These are phyloP conservation scores for Protea cynaroides DNA, from an alignment of 164 flowering plant species.

Conservation along the genomic window DNA sequence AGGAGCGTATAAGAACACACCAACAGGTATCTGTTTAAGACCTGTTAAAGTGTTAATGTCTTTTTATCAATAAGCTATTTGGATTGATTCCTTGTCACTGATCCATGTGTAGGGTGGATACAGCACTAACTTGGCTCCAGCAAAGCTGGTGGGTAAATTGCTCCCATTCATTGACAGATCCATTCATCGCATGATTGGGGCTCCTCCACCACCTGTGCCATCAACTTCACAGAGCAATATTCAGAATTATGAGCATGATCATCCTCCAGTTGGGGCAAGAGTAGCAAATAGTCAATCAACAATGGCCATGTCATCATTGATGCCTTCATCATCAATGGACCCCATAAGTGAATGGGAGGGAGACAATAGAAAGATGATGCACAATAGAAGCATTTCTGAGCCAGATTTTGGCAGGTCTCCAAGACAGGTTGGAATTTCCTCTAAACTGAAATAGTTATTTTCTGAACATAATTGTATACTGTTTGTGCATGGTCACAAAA, in stretches of 20 bases:
- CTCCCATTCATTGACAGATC: slow-evolving; percentile 82
- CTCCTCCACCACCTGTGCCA: slow-evolving; percentile 72
- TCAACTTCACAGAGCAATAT: slow-evolving; percentile 31
- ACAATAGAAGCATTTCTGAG: slow-evolving; percentile 88
- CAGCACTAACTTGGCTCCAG: slow-evolving; percentile 70
- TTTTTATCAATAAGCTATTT: background rate
- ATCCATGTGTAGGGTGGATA: slow-evolving; percentile 71
- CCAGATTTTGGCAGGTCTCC: slow-evolving; percentile 84
- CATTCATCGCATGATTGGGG: slow-evolving; percentile 88
- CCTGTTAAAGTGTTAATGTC: background rate
- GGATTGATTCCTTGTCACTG: slow-evolving; percentile 7
- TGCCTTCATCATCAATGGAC: slow-evolving; percentile 83
- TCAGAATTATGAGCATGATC: slow-evolving; percentile 39
- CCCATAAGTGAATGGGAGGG: slow-evolving; percentile 63
- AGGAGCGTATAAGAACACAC: slow-evolving; percentile 77
- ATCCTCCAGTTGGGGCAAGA: slow-evolving; percentile 36
- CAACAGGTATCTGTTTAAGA: slow-evolving; percentile 62
- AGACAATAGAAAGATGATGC: slow-evolving; percentile 38
- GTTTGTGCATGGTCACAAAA: background rate
- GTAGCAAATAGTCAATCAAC: slow-evolving; percentile 72
- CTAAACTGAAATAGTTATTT: background rate
- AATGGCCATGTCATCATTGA: slow-evolving; percentile 67
- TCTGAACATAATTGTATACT: background rate
- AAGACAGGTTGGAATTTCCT: slow-evolving; percentile 43
- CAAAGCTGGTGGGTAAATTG: slow-evolving; percentile 74